Evolutionary conservation across 139 green algal genomes (phyloP).

Genomic region (Zygnema circumcarinatum): DNA sequence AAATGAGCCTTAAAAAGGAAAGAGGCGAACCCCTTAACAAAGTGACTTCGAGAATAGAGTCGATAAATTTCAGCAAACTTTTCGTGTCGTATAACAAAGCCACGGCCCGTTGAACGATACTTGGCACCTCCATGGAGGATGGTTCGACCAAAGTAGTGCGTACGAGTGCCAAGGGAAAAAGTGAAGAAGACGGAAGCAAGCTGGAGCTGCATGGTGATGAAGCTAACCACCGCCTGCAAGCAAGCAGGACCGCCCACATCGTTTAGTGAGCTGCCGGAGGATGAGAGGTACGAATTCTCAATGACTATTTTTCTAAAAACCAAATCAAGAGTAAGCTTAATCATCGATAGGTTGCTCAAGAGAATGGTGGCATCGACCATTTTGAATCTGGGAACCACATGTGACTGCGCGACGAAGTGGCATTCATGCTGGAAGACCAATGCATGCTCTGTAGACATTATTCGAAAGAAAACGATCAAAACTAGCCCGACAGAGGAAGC

Average conservation of each 20-base stretch:
- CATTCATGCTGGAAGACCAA: background rate
- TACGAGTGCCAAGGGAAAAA: conserved; percentile 70
- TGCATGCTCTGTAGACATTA: background rate
- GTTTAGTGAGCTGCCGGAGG: too few species aligned
- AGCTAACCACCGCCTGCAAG: conserved; percentile 44
- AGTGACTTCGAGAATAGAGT: conserved; percentile 59
- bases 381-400: too few species aligned
- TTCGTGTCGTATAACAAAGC: conserved; percentile 77
- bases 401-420: too few species aligned
- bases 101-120: conserved; percentile 83
- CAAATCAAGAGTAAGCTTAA: conserved; percentile 1
- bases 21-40: conserved; percentile 40
- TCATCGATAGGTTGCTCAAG: background rate
- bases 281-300: too few species aligned
- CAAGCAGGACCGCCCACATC: conserved; percentile 1
- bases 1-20: too few species aligned
- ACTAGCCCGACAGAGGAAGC: background rate
- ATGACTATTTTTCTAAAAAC: background rate
- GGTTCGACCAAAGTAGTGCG: conserved; percentile 75
- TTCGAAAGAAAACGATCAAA: background rate
- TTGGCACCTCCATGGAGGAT: conserved; percentile 63
- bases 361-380: background rate
- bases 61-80: conserved; percentile 57
- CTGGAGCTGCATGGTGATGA: conserved; percentile 59
- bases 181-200: conserved; percentile 62